Evolutionary conservation across 495 filamentous ascomycete genomes (phyloP), one percentile per base, ranked within the genome.

Genomic region (Daldinia bambusicola): DNA sequence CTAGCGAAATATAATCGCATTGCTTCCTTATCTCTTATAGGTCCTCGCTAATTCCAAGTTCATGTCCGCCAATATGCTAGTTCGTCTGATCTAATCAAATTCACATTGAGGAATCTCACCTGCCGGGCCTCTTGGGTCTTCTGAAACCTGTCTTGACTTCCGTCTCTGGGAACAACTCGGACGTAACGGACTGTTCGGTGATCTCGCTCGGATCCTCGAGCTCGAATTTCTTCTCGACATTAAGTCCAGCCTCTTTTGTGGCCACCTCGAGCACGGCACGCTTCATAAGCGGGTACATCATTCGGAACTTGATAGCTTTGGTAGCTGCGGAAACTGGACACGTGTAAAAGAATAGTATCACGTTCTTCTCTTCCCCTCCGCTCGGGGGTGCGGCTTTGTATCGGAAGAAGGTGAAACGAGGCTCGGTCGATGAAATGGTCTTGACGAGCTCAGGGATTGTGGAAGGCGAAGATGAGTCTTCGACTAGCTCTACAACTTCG

Each of bases 331-430:
- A 87, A 2, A 86, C 84, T 4, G 95, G 95, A 75, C 95, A 98
- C 6, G 94, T 97, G 80, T 97, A 98, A 75, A 98, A 90, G 83
- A 98, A 99, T 32, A 98, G 84, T 36, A 98, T 85, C 5, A 89
- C 85, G 6, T 88, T 86, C 56, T 86, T 86, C 61, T 86, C 81
- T 40, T 79, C 78, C 8, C 84, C 86, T n/a, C 84, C 81, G 65
- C 84, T 80, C 18, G 67, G 66, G 12, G 63, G 61, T 6, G 77
- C 76, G 63, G 90, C 82, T 18, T 69, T 69, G 75, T 91, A 92
- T 55, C 89, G 88, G 84, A 93, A 99, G 81, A 97, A 97, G 6
- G 92, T 92, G 80, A 97, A 98, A 41, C 93, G 86, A 9, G 95
- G 95, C 67, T 94, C 91, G 40, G 88, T 84, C n/a, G 86, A 60